Percentiles rank a stretch among this genome's conserved stretches.
These are phyloP conservation scores for Phyllosticta capitalensis DNA, from an alignment of 2,329 filamentous ascomycete species.

Conservation along the genomic window DNA sequence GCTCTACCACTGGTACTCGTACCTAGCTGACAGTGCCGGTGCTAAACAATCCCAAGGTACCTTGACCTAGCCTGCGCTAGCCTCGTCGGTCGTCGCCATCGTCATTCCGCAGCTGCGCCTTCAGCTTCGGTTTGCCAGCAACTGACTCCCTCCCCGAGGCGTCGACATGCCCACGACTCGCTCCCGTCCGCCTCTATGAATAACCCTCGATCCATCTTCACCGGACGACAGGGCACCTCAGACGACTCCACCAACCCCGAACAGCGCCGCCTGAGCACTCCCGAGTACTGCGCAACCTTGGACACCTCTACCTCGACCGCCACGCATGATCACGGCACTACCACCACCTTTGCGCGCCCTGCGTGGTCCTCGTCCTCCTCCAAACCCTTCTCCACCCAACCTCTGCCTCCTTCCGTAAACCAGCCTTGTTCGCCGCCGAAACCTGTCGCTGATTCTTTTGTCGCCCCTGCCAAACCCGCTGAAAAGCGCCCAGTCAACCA, in stretches of 20 bases:
- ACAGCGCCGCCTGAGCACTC: constrained; percentile 15
- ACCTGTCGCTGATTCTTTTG: constrained; percentile 14
- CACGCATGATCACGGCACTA: not conserved
- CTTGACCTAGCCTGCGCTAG: not conserved
- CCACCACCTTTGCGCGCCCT: not conserved
- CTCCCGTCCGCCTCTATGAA: constrained; percentile 16
- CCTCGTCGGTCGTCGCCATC: not conserved
- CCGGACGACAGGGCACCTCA: constrained; percentile 18
- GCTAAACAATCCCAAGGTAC: too few species aligned
- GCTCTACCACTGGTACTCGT: not conserved
- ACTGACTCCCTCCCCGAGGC: not conserved
- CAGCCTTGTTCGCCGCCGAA: constrained; percentile 10
- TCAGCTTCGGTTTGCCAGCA: not conserved
- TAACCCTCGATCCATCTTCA: constrained; percentile 27
- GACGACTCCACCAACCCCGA: constrained; percentile 12
- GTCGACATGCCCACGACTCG: not conserved
- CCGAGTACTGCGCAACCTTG: constrained; percentile 16
- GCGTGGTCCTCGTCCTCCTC: not conserved
- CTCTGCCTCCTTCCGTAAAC: constrained; percentile 11
- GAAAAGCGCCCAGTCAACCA: constrained; percentile 5
- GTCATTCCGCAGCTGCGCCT: not conserved
- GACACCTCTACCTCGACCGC: constrained; percentile 10
- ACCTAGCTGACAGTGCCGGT: not conserved
- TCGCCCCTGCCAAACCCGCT: constrained; percentile 8
- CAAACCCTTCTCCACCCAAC: not conserved